Evolutionary conservation across 2,329 filamentous ascomycete species (phyloP).

Genomic region (Tolypocladium inflatum): DNA sequence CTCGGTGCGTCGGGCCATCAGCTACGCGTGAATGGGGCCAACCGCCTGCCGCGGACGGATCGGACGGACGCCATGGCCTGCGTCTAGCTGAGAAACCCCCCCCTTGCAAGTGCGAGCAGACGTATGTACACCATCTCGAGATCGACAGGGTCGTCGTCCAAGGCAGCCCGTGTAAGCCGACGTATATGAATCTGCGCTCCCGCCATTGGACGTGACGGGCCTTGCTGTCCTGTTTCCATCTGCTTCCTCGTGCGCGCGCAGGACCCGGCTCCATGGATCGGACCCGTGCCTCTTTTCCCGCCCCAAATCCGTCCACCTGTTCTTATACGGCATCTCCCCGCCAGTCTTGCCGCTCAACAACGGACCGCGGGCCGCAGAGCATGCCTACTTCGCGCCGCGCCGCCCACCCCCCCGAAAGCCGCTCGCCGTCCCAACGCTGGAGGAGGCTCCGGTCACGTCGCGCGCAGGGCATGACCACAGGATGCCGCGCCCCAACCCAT

Average conservation of each 20-base stretch:
- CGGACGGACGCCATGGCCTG: neutral
- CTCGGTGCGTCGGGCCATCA: neutral
- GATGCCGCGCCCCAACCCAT: slow-evolving; percentile 34
- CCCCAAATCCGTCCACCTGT: neutral
- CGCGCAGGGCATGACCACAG: neutral
- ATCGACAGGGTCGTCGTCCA: neutral
- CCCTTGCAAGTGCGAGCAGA: neutral
- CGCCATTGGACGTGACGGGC: neutral
- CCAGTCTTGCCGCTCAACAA: neutral
- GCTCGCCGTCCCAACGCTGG: neutral
- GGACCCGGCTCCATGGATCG: neutral
- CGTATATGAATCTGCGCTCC: neutral
- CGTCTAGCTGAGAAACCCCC: neutral
- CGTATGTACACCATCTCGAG: neutral
- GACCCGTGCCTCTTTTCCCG: neutral
- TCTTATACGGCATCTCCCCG: neutral
- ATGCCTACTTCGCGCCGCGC: neutral
- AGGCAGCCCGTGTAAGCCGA: neutral
- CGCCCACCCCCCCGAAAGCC: neutral
- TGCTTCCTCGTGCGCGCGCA: neutral
- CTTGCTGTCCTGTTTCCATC: neutral
- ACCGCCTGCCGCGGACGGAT: neutral
- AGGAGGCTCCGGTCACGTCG: neutral
- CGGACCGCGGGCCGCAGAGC: neutral
- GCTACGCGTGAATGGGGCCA: neutral